Evolutionary conservation across 257 asterid species (phyloP), one percentile per base, ranked within the genome.

Genomic region (Jaltomata sinuosa): DNA sequence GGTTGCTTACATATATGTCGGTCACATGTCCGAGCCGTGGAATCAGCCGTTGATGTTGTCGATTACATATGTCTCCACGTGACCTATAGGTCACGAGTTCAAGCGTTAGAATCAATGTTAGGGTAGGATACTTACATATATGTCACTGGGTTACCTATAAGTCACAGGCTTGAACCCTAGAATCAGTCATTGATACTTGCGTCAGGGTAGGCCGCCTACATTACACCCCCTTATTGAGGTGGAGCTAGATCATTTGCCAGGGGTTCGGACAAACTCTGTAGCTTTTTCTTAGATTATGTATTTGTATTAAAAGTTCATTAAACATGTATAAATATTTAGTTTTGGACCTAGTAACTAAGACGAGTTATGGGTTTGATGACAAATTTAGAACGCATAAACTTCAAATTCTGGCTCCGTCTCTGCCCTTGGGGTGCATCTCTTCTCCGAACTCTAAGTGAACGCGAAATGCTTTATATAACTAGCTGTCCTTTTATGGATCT

Each of bases 91-190:
- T 25, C 19, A 1, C 5, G 36, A 2, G 9, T 61, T 61, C 18
- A 36, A 61, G 10, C 21, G 18, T 61, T 61, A 36, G 2, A 61
- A 11, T 25, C 9, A 11, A 2, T 61, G 9, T 61, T 16, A 61
- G 36, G 9, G 68, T 25, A 25, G 1, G 6, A 0, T 11, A 0
- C 29, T 61, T 25, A 12, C 68, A 62, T 11, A 59, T 10, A n/a
- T 10, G 18, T 4, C 19, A 6, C 19, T 61, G 0, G 11, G 1
- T 11, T 34, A 25, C 49, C 12, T 42, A 9, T 1, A 11, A 0
- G 19, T 61, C 19, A 25, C 9, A 0, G 68, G 32, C 8, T 61
- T 0, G 19, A 2, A 8, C 6, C 3, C 3, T 59, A 59, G 19
- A 59, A 25, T 59, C 68, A 25, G 0, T 18, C 8, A 59, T 22